Evolutionary conservation across 441 rosid species (phyloP), one percentile per base, ranked within the genome.

Genomic region (Breynia disticha): DNA sequence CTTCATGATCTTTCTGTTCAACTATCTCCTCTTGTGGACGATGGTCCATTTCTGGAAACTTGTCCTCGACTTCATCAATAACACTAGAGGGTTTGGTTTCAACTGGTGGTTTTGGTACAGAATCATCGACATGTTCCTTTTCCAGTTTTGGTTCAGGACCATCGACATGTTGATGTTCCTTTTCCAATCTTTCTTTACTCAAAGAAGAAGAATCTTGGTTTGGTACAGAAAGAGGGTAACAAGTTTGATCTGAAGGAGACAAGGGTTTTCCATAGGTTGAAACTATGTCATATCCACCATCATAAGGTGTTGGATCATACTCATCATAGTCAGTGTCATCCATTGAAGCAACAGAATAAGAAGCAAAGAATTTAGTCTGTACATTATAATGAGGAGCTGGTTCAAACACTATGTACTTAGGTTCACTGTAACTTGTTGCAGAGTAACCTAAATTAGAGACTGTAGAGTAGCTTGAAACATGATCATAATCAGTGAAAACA

Each of bases 231-330:
- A 64, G 80, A 48, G 94, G 86, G 51, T 85, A 75, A 52, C 95
- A 90, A 44, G 48, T 77, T 18, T 61, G 66, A 15, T 65, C 82
- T 0, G 96, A 85, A 3, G 79, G 83, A 16, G 88, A 75, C 16
- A 76, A 79, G 18, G 96, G 83, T 21, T 76, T 65, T 18, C 96
- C 96, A 28, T 85, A 87, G 14, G 83, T 69, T 50, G 48, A 53
- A 62, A 61, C 72, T n/a, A 41, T 67, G 48, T 87, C 84, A 43
- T 73, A 85, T 18, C 93, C 95, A 46, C 98, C 95, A 12, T 52
- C 77, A 19, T 77, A 90, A 66, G 95, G 93, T 6, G 85, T 85
- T 14, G 88, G 76, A 50, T 87, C 96, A 19, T 76, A 81, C 2
- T 87, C 90, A 4, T 81, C 81, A 24, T 74, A 83, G 0, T 65